These are phyloP conservation scores for Aspergillus brasiliensis DNA, from an alignment of 2,329 filamentous ascomycete genomes.

Conservation along the genomic window DNA sequence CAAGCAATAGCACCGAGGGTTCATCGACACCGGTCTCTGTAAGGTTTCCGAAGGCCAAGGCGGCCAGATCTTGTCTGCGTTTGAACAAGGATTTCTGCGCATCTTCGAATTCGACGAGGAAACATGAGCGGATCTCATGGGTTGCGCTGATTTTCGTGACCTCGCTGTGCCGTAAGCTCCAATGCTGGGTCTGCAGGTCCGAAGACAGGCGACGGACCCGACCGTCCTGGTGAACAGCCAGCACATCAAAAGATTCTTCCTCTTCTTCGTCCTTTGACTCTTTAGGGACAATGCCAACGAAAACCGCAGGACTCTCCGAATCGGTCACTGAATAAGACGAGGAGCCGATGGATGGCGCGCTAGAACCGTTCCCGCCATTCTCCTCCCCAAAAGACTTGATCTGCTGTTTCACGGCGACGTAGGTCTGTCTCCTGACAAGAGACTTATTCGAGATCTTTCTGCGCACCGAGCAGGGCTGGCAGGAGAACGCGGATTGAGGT, in stretches of 20 bases:
- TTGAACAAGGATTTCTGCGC: slow-evolving; percentile 44
- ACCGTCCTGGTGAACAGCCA: slow-evolving; percentile 49
- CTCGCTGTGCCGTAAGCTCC: slow-evolving; percentile 41
- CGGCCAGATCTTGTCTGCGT: slow-evolving; percentile 42
- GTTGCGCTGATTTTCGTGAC: slow-evolving; percentile 30
- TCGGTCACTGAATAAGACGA: slow-evolving; percentile 41
- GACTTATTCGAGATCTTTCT: slow-evolving; percentile 49
- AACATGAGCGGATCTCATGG: slow-evolving; percentile 38
- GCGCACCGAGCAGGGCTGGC: slow-evolving; percentile 61
- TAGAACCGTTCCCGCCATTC: slow-evolving; percentile 32
- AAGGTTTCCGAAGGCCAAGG: slow-evolving; percentile 38
- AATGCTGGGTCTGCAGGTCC: slow-evolving; percentile 43
- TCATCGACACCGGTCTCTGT: slow-evolving; percentile 29
- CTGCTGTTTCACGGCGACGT: slow-evolving; percentile 54
- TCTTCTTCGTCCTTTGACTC: slow-evolving; percentile 25
- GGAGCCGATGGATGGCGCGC: slow-evolving; percentile 41
- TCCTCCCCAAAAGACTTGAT: slow-evolving; percentile 60
- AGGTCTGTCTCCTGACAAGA: slow-evolving; percentile 57
- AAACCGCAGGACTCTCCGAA: slow-evolving; percentile 40
- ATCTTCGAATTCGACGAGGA: slow-evolving; percentile 45
- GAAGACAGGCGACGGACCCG: slow-evolving; percentile 42
- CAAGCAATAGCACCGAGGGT: slow-evolving; percentile 42
- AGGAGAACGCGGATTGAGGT: slow-evolving; percentile 59
- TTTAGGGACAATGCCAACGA: slow-evolving; percentile 42
- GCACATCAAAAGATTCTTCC: slow-evolving; percentile 39